These are phyloP conservation scores for Magnaporthiopsis rhizophila DNA, from an alignment of 2,329 filamentous ascomycete species.

Conservation along the genomic window DNA sequence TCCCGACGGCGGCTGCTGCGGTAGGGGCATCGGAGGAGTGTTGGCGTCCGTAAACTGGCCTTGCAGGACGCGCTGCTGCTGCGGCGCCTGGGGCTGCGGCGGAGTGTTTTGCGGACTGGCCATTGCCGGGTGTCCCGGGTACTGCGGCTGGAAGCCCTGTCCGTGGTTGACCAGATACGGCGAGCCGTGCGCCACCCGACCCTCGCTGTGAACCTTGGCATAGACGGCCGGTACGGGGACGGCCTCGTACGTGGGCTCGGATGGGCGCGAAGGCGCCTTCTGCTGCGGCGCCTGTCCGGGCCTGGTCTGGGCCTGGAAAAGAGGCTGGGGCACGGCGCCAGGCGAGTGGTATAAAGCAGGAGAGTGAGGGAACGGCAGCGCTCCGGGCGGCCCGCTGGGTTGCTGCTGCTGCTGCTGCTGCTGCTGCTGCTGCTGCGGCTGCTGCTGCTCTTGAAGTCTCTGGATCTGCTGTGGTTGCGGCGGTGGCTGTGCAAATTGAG, in stretches of 20 bases:
- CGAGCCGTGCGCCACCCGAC: conserved; percentile 16
- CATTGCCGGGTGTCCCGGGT: conserved; percentile 5
- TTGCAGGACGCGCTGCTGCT: conserved; percentile 7
- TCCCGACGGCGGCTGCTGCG: conserved; percentile 7
- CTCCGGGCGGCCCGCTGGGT: not conserved
- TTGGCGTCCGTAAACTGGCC: not conserved
- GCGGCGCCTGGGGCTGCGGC: conserved; percentile 8
- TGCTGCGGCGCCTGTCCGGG: not conserved
- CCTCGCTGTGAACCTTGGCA: conserved; percentile 28
- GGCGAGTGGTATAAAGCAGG: conserved; percentile 6
- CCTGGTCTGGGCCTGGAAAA: conserved; percentile 3
- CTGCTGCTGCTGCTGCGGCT: not conserved
- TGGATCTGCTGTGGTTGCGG: not conserved
- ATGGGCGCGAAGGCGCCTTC: conserved; percentile 9
- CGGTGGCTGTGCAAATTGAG: not conserved
- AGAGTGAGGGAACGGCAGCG: not conserved
- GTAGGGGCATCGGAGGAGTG: conserved; percentile 2
- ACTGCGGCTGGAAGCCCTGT: conserved; percentile 2
- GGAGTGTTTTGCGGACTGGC: conserved; percentile 9
- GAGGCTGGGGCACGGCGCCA: conserved; percentile 7
- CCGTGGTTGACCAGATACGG: conserved; percentile 10
- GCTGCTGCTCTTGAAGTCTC: conserved; percentile 3
- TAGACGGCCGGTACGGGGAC: conserved; percentile 31
- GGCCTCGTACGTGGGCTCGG: conserved; percentile 26
- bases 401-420: not conserved